Evolutionary conservation across 805 yeast species (phyloP).

Genomic region (Yarrowia sp.): DNA sequence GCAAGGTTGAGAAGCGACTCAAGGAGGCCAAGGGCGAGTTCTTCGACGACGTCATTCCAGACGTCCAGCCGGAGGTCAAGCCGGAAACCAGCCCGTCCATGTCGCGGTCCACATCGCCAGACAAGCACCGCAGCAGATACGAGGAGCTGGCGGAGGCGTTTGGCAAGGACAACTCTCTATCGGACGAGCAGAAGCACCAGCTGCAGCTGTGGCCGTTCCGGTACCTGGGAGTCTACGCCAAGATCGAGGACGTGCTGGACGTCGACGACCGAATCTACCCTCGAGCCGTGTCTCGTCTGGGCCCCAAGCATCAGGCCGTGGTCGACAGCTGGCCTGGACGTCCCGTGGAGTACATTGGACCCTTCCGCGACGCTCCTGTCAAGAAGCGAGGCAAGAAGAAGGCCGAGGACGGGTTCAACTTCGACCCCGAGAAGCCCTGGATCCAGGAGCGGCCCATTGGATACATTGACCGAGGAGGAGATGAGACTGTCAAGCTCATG

Average conservation of each 20-base stretch:
- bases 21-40: slow-evolving; percentile 33
- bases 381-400: slow-evolving; percentile 35
- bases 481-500: slow-evolving; percentile 55
- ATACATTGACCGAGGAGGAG: slow-evolving; percentile 79
- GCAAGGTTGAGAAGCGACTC: slow-evolving; percentile 32
- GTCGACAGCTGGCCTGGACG: slow-evolving; percentile 66
- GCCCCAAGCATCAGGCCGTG: slow-evolving; percentile 61
- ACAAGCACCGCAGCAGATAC: slow-evolving; percentile 28
- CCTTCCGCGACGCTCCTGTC: slow-evolving; percentile 21
- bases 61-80: neutral
- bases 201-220: slow-evolving; percentile 63
- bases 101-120: slow-evolving; percentile 17
- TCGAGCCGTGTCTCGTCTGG: slow-evolving; percentile 72
- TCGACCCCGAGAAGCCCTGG: slow-evolving; percentile 48
- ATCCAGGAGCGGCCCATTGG: slow-evolving; percentile 76
- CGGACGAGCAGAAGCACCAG: slow-evolving; percentile 36
- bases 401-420: slow-evolving; percentile 26
- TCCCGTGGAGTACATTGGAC: slow-evolving; percentile 62
- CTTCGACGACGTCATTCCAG: slow-evolving; percentile 14
- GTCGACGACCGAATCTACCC: slow-evolving; percentile 77
- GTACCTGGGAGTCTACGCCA: slow-evolving; percentile 72
- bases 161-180: slow-evolving; percentile 35
- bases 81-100: neutral
- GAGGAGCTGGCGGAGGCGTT: slow-evolving; percentile 37
- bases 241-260: slow-evolving; percentile 74